Evolutionary conservation across 163 green algal species (phyloP), one percentile per base, ranked within the genome.

Genomic region (Volvox carteri): DNA sequence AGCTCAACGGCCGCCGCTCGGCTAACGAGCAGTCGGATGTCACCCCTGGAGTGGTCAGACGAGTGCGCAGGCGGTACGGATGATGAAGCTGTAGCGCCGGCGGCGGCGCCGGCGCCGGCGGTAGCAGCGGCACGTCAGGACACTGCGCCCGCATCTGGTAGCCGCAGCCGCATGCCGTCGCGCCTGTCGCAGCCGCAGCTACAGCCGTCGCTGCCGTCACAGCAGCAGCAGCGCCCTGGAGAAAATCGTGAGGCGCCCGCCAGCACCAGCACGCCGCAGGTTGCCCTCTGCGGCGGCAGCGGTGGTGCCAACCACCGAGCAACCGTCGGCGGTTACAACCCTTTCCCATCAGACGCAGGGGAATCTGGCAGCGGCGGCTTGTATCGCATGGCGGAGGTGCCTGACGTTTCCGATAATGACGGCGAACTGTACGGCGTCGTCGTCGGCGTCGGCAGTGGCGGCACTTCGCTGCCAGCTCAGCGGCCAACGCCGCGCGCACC

Each of bases 1-100:
- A 68, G 11, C 56, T 76, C 78, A 5, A 86, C 56, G 56, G 78
- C 28, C 14, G 78, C 78, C 7, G 56, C 68, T 28, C 78, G 76
- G 73, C 25, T 28, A 7, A 28, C 73, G 3, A 41, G 73, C 73
- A 46, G 73, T 11, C 44, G 25, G 4, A 25, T 50, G 7, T 80
- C 73, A n/a, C 19, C 78, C 25, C 9, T 76, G 23, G 56, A 76
- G 4, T 86, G 78, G 78, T 50, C 14, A 25, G 78, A 86, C 58
- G 78, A 86, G 54, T 85, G 77, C 54, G 12, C 6, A 9, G 42
- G 62, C 73, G 52, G 73, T 44, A n/a, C 30, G 21, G 44, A 9
- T 18, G 68, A 77, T 11, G 68, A 19, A 8, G 68, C 56, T 19
- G 56, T 23, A 23, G 56, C 56, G 16, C 19, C 19, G 56, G 56